Base-by-base conservation (phyloP, 2,329 filamentous ascomycete genomes). In the Sporothrix inflata region DNA sequence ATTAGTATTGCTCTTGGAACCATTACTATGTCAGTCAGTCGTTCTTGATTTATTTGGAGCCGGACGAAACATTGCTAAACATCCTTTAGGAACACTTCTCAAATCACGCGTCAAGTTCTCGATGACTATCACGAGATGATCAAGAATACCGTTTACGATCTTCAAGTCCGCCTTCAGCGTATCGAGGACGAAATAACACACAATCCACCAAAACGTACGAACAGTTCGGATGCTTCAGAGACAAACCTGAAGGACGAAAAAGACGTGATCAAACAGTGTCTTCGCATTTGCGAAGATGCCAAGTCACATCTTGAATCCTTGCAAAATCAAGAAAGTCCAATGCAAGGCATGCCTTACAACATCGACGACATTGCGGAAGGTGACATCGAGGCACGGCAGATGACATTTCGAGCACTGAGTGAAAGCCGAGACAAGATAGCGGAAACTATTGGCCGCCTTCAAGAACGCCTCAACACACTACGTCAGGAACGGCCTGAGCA, bases 71-170 rank as follows among this genome's bases (percentile, higher is more conserved):
- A 53, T 4, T 30, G 8, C 53, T 57, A 69, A 83, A 81, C 1
- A 83, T 83, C 55, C 77, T 72, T 72, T 60, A 82, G 80, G 76
- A 77, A 79, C 72, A 76, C 75, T 24, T 77, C 79, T 45, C 81
- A 78, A 74, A 70, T 80, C 60, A 78, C 78, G 53, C 74, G 78
- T 3, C 27, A 78, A 71, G 79, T 80, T 47, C 75, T 83, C 65
- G 75, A 80, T 73, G 77, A 81, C 30, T 82, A 81, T 74, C 79
- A 78, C 73, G 80, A 83, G 74, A 80, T 82, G 78, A 78, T 83
- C 38, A 71, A 80, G 71, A 79, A 82, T 72, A 82, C 79, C 8
- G 71, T 60, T 40, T 81, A 82, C 72, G 77, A 77, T 72, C 79
- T 83, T 21, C 77, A 80, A 40, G 60, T 81, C 9, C 78, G 78